These are phyloP conservation scores for Eruca vesicaria DNA, from an alignment of 441 rosid species.

Conservation along the genomic window DNA sequence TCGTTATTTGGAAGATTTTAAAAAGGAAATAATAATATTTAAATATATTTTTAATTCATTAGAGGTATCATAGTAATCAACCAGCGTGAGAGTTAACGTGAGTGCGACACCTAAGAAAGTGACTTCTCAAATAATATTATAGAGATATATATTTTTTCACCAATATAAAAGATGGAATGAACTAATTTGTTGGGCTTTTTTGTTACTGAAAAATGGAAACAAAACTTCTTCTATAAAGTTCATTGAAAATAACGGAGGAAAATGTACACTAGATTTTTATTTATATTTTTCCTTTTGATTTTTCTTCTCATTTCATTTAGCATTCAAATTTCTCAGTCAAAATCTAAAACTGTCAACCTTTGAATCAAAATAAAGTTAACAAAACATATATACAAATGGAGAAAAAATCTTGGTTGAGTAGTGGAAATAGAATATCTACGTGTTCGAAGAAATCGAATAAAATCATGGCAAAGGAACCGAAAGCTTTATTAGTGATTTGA, in stretches of 20 bases:
- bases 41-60: too few relatives aligned
- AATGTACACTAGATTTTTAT: not conserved
- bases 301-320: not conserved
- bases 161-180: not conserved
- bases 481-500: conserved; percentile 13
- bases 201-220: not conserved
- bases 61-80: too few relatives aligned
- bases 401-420: not conserved
- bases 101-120: too few relatives aligned
- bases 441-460: conserved; percentile 7
- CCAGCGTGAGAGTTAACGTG: too few relatives aligned
- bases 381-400: not conserved
- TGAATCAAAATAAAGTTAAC: not conserved
- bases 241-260: not conserved
- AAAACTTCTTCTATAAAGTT: not conserved
- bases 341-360: not conserved
- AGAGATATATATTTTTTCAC: too few relatives aligned
- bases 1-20: too few relatives aligned
- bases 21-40: too few relatives aligned
- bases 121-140: too few relatives aligned
- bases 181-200: too few relatives aligned
- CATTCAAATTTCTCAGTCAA: not conserved
- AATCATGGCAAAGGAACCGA: conserved; percentile 15
- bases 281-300: not conserved
- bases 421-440: not conserved